These are phyloP conservation scores for Aechmea fasciata DNA, from an alignment of 176 grass and related monocot genomes.

Conservation along the genomic window DNA sequence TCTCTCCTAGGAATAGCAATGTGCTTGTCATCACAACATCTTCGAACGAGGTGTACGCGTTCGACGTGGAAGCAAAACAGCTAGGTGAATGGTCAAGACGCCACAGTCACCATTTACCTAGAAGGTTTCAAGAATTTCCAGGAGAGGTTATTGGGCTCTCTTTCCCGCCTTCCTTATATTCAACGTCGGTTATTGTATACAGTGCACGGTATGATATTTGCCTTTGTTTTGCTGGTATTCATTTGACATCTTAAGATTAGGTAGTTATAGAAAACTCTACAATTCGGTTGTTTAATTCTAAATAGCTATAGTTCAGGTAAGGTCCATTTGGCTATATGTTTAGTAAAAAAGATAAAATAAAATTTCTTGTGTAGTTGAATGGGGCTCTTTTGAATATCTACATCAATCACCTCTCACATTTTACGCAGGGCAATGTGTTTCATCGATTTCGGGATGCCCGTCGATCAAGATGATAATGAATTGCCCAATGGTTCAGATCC, in stretches of 20 bases:
- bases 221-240: not conserved
- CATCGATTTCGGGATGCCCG: constrained; percentile 77
- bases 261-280: not conserved
- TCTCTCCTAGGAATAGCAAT: constrained; percentile 77
- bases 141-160: constrained; percentile 87
- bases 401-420: not conserved
- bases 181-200: constrained; percentile 66
- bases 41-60: constrained; percentile 80
- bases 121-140: constrained; percentile 92
- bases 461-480: constrained; percentile 39
- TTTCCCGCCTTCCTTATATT: constrained; percentile 46
- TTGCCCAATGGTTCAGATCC: constrained; percentile 13
- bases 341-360: too few relatives aligned
- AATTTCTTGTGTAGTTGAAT: too few relatives aligned
- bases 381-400: not conserved
- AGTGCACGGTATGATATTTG: constrained; percentile 58
- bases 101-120: constrained; percentile 51
- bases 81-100: constrained; percentile 83
- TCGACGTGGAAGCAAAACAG: constrained; percentile 95
- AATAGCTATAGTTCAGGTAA: not conserved
- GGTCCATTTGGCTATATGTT: too few relatives aligned
- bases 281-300: not conserved
- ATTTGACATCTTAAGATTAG: not conserved
- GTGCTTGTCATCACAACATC: constrained; percentile 76
- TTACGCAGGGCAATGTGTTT: constrained; percentile 80